Evolutionary conservation across 768 basidiomycete species (phyloP).

Genomic region (Infundibulicybe gibba): DNA sequence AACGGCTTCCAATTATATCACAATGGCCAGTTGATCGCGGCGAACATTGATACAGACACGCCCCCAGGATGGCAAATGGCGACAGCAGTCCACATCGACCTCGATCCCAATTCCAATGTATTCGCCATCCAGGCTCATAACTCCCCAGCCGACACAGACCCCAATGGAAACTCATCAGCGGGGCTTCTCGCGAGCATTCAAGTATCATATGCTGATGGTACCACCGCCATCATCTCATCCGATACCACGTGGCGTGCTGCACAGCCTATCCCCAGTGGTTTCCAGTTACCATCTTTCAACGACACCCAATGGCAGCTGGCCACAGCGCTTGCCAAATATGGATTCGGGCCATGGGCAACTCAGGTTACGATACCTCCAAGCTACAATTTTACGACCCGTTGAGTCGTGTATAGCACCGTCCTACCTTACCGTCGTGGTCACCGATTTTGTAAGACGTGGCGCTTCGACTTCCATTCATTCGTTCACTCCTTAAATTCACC

Average conservation of each 20-base stretch:
- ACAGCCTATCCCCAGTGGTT: constrained; percentile 16
- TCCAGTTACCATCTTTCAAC: constrained; percentile 14
- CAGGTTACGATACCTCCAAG: constrained; percentile 6
- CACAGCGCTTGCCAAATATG: constrained; percentile 14
- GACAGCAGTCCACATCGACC: constrained; percentile 16
- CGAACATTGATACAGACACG: constrained; percentile 13
- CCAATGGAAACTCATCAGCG: constrained; percentile 18
- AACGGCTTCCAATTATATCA: constrained; percentile 22
- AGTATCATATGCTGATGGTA: constrained; percentile 21
- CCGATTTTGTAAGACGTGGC: too few species aligned
- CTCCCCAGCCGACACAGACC: constrained; percentile 6
- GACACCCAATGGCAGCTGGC: constrained; percentile 19
- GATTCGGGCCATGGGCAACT: constrained; percentile 18
- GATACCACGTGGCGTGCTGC: constrained; percentile 19
- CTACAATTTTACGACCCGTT: too few species aligned
- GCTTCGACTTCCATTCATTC: too few species aligned
- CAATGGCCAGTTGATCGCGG: constrained; percentile 19
- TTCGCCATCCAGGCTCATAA: constrained; percentile 28
- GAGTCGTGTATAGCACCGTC: constrained; percentile 1
- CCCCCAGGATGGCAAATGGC: constrained; percentile 22
- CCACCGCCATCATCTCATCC: constrained; percentile 12
- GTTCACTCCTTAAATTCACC: too few species aligned
- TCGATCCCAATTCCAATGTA: constrained; percentile 12
- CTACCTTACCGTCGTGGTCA: too few species aligned
- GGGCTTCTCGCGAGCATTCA: constrained; percentile 21